Base-by-base conservation (phyloP, 2,329 filamentous ascomycete genomes). In the Xylaria sp. region DNA sequence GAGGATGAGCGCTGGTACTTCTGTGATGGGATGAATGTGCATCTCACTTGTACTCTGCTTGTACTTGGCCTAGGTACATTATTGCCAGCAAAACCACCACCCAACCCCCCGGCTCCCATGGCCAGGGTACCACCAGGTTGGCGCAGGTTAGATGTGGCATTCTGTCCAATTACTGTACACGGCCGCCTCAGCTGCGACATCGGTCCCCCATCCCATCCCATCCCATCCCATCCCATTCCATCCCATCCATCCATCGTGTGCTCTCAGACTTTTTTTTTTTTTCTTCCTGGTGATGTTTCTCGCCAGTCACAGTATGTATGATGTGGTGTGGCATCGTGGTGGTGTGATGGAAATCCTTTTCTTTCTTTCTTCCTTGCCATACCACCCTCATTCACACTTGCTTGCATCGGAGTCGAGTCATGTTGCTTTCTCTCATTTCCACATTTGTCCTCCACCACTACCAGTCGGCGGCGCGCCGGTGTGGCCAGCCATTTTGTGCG, bases 161-260 rank as follows among this genome's bases (percentile, higher is more conserved):
- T n/a, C n/a, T n/a, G 25, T 33, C 45, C 25, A 47, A 31, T 33
- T 33, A 31, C 23, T 15, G 43, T 51, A 25, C 19, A 28, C 37
- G 14, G 25, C 14, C 14, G 50, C 17, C 50, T 53, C 37, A 51
- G 33, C 57, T 55, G 57, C 51, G 57, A 38, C 35, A 60, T 60
- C 57, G 57, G 57, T 31, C 47, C 37, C 43, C 17, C 31, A 49
- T 21, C n/a, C n/a, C n/a, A n/a, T n/a, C n/a, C n/a, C n/a, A n/a
- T n/a, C n/a, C n/a, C n/a, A n/a, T n/a, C n/a, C n/a, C n/a, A n/a
- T n/a, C n/a, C n/a, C n/a, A n/a, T n/a, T n/a, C n/a, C n/a, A n/a
- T n/a, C n/a, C n/a, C n/a, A n/a, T n/a, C n/a, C 28, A 31, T 31
- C 28, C 28, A 31, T 31, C 28, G 9, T 31, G 28, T 31, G 28